phyloP scores from a whole-genome alignment of 202 grass and related monocot genomes.

The Elaeis oleifera region DNA sequence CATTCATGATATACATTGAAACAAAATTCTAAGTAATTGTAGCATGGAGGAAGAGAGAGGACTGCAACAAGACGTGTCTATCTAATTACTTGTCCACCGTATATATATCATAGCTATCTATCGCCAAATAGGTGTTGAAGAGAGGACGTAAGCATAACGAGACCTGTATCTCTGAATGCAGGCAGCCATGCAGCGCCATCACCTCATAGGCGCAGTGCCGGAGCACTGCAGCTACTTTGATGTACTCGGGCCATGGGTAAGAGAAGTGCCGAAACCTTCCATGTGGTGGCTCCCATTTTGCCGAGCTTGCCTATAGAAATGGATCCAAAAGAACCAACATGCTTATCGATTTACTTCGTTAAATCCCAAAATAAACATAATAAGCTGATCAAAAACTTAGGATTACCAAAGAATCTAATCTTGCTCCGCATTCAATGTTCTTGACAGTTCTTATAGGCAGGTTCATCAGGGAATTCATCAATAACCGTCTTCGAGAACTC shows the following conservation, averaged over 20 bases:
- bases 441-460: constrained; percentile 26
- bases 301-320: constrained; percentile 32
- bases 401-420: constrained; percentile 41
- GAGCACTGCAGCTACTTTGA: constrained; percentile 35
- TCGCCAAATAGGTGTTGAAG: neutral
- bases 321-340: no score
- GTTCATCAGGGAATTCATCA: constrained; percentile 14
- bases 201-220: constrained; percentile 53
- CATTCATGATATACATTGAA: no score
- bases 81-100: no score
- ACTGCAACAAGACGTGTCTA: no score
- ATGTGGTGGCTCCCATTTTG: constrained; percentile 54
- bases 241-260: constrained; percentile 46
- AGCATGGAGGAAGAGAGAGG: no score
- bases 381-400: no score
- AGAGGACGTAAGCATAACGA: neutral
- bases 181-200: constrained; percentile 44
- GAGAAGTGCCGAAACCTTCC: constrained; percentile 36
- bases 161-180: constrained; percentile 47
- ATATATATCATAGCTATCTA: no score
- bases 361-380: no score
- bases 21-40: no score
- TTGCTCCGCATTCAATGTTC: constrained; percentile 39
- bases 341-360: no score
- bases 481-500: constrained; percentile 3